These are phyloP conservation scores for Mycena latifolia DNA, from an alignment of 768 basidiomycete species.

Conservation along the genomic window DNA sequence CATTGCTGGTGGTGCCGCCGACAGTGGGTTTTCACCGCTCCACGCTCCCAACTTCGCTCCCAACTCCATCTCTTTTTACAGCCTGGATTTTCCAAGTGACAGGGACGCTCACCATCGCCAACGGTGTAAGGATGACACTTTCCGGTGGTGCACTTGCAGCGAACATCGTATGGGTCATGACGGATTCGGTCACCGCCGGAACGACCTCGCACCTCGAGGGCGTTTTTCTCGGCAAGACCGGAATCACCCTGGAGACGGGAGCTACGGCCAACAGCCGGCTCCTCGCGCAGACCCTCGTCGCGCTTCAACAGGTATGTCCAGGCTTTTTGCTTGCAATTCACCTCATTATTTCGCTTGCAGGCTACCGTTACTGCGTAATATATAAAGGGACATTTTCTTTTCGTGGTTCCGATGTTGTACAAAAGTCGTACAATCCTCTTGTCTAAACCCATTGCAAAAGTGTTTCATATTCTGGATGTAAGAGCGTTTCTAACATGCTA, in stretches of 20 bases:
- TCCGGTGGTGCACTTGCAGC: slow-evolving; percentile 36
- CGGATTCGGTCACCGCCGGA: slow-evolving; percentile 30
- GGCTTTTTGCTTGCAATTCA: too few relatives aligned
- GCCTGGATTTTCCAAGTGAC: slow-evolving; percentile 41
- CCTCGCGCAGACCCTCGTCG: slow-evolving; percentile 37
- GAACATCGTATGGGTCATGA: slow-evolving; percentile 39
- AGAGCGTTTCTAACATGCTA: too few relatives aligned
- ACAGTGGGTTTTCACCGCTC: background rate
- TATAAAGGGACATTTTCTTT: too few relatives aligned
- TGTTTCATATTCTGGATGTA: too few relatives aligned
- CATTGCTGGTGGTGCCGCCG: slow-evolving; percentile 4
- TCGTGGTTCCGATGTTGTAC: too few relatives aligned
- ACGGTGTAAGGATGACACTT: slow-evolving; percentile 29
- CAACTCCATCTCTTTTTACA: background rate
- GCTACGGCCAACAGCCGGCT: slow-evolving; percentile 37
- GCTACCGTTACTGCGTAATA: too few relatives aligned
- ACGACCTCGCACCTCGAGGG: slow-evolving; percentile 36
- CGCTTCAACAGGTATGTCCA: slow-evolving; percentile 33
- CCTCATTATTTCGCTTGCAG: too few relatives aligned
- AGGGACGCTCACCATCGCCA: slow-evolving; percentile 28
- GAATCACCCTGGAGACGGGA: slow-evolving; percentile 33
- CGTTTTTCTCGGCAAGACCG: slow-evolving; percentile 33
- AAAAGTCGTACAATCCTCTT: too few relatives aligned
- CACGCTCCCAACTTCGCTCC: background rate
- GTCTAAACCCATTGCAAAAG: too few relatives aligned